A percentile compares a stretch with the other conserved stretches of the same genome.
These are phyloP conservation scores for Trametes punicea DNA, from an alignment of 768 basidiomycete genomes.

Conservation along the genomic window DNA sequence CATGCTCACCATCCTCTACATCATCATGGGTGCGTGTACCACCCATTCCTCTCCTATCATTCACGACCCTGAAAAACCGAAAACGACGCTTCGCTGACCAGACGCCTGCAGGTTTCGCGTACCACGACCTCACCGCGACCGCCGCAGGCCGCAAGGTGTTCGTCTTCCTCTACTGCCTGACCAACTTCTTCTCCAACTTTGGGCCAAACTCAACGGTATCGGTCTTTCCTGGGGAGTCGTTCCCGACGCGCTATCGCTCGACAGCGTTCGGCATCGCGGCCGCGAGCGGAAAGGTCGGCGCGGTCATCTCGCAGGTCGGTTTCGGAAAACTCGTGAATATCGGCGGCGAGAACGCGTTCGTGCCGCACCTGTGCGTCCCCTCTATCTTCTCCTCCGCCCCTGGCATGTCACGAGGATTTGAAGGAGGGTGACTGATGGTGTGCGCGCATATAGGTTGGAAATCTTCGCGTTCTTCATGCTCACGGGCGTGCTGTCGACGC, in stretches of 20 bases:
- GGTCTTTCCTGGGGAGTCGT: constrained; percentile 75
- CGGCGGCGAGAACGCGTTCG: constrained; percentile 31
- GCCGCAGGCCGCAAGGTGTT: constrained; percentile 29
- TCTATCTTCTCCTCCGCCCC: neutral
- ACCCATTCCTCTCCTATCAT: no score
- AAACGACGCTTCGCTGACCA: no score
- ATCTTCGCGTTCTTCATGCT: constrained; percentile 47
- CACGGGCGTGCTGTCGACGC: constrained; percentile 39
- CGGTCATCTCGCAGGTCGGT: constrained; percentile 76
- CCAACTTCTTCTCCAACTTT: constrained; percentile 90
- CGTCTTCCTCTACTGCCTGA: constrained; percentile 55
- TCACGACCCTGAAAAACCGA: no score
- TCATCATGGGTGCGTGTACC: constrained; percentile 29
- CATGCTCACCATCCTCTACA: constrained; percentile 33
- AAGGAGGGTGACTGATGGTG: neutral
- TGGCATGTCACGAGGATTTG: neutral
- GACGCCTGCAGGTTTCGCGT: constrained; percentile 32
- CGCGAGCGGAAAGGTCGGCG: constrained; percentile 79
- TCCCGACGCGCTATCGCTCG: constrained; percentile 87
- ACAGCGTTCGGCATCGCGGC: constrained; percentile 84
- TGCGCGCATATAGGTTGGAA: constrained; percentile 31
- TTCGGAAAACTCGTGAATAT: constrained; percentile 62
- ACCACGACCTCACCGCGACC: constrained; percentile 28
- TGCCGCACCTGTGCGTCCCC: constrained; percentile 33
- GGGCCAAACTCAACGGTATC: constrained; percentile 83